A percentile compares a stretch with the other conserved stretches of the same genome.
Conservation (phyloP, 2,329 filamentous ascomycete genomes). For the Xylaria sp. region DNA sequence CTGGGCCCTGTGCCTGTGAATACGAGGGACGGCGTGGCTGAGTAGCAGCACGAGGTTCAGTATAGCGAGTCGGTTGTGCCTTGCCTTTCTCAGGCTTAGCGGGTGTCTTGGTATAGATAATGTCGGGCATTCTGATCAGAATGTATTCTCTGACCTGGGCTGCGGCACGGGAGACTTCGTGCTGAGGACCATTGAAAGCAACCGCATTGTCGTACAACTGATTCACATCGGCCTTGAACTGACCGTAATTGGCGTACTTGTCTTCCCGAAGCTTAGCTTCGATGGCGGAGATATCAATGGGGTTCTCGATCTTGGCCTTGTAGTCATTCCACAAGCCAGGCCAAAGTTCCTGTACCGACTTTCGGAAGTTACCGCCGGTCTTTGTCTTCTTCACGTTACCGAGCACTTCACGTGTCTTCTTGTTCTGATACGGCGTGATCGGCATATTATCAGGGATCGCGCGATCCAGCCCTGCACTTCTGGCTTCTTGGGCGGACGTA, state of each 20-base stretch:
- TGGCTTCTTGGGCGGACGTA: slow-evolving; percentile 24
- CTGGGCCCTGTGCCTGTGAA: slow-evolving; percentile 21
- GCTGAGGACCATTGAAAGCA: slow-evolving; percentile 74
- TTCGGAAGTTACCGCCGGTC: slow-evolving; percentile 67
- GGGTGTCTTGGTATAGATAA: slow-evolving; percentile 47
- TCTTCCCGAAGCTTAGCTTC: slow-evolving; percentile 71
- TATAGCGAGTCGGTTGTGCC: slow-evolving; percentile 41
- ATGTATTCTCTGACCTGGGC: slow-evolving; percentile 52
- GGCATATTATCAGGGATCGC: slow-evolving; percentile 39
- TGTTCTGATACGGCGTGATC: slow-evolving; percentile 39
- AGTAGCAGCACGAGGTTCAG: slow-evolving; percentile 39
- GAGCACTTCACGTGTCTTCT: slow-evolving; percentile 51
- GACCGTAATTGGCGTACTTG: slow-evolving; percentile 63
- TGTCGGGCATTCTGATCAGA: slow-evolving; percentile 41
- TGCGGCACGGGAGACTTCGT: slow-evolving; percentile 61
- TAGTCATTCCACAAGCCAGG: slow-evolving; percentile 72
- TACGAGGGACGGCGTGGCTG: slow-evolving; percentile 33
- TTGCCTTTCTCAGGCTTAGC: slow-evolving; percentile 56
- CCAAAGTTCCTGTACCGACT: slow-evolving; percentile 71
- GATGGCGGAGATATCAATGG: slow-evolving; percentile 80
- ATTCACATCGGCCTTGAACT: slow-evolving; percentile 68
- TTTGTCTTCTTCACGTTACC: slow-evolving; percentile 82
- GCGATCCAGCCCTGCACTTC: slow-evolving; percentile 27
- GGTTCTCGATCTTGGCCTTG: slow-evolving; percentile 61
- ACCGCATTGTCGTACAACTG: slow-evolving; percentile 75